phyloP scores from a whole-genome alignment of 148 eudicot species.

The Vaccinium corymbosum region DNA sequence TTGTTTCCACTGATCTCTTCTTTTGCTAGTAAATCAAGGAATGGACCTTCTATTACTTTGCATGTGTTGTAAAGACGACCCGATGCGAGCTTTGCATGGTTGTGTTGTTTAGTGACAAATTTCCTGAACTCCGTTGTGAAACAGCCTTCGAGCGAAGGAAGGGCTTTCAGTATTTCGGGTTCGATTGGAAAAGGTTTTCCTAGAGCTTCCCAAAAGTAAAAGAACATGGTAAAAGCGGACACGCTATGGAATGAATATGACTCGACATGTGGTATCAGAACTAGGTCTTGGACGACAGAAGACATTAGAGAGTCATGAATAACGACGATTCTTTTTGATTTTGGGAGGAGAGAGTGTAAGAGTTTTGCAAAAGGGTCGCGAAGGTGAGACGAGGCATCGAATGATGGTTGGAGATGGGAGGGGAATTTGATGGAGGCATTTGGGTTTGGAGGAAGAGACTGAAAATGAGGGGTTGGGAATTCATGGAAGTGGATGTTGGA shows the following conservation, averaged over 20 bases:
- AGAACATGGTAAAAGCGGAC: slow-evolving; percentile 18
- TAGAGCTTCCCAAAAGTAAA: slow-evolving; percentile 18
- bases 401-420: slow-evolving; percentile 22
- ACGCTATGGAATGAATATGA: slow-evolving; percentile 23
- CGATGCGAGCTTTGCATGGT: slow-evolving; percentile 8
- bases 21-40: slow-evolving; percentile 17
- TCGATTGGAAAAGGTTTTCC: slow-evolving; percentile 18
- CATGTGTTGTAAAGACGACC: slow-evolving; percentile 21
- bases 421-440: slow-evolving; percentile 10
- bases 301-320: slow-evolving; percentile 22
- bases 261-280: slow-evolving; percentile 6
- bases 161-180: neutral
- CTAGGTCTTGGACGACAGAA: slow-evolving; percentile 17
- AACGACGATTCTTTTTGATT: neutral
- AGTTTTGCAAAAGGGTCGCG: slow-evolving; percentile 15
- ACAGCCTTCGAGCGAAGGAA: slow-evolving; percentile 25
- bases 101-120: slow-evolving; percentile 8
- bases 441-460: slow-evolving; percentile 15
- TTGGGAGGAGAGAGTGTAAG: neutral
- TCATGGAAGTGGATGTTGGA: slow-evolving; percentile 20
- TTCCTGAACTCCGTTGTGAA: slow-evolving; percentile 13
- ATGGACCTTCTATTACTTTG: slow-evolving; percentile 15
- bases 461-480: slow-evolving; percentile 17
- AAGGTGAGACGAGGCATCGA: slow-evolving; percentile 5
- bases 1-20: slow-evolving; percentile 16